phyloP scores from a whole-genome alignment of 805 yeast genomes.

The Candida patagonica region DNA sequence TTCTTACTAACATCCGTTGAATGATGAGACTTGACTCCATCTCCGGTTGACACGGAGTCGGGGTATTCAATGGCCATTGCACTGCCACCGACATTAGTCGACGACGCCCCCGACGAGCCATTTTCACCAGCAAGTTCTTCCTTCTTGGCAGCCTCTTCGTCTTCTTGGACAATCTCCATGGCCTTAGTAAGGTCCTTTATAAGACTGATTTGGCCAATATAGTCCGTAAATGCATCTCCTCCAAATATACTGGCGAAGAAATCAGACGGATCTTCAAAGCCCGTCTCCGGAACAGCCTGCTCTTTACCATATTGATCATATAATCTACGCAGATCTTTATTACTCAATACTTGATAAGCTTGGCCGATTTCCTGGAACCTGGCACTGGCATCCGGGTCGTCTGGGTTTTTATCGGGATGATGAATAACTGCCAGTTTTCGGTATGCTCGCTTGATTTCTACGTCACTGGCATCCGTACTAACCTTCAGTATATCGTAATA shows the following conservation, averaged over 20 bases:
- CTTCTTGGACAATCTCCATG: conserved; percentile 42
- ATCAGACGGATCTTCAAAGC: conserved; percentile 77
- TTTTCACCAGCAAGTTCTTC: conserved; percentile 4
- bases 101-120: not conserved
- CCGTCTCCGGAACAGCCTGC: conserved; percentile 56
- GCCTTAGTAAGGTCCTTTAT: conserved; percentile 64
- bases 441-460: conserved; percentile 88
- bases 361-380: conserved; percentile 67
- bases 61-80: not conserved
- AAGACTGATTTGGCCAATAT: conserved; percentile 78
- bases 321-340: conserved; percentile 52
- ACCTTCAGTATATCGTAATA: conserved; percentile 81
- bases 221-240: conserved; percentile 77
- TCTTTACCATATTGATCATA: conserved; percentile 86
- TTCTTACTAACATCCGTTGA: conserved; percentile 17
- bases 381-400: conserved; percentile 80
- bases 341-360: conserved; percentile 57
- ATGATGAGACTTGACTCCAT: conserved; percentile 4
- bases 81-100: not conserved
- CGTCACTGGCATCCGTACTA: conserved; percentile 55
- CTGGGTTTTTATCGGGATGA: conserved; percentile 97
- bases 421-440: conserved; percentile 79
- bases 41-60: not conserved
- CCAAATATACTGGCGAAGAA: conserved; percentile 81
- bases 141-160: conserved; percentile 28